These are phyloP conservation scores for Fusarium ambrosium DNA, from an alignment of 2,329 filamentous ascomycete genomes.

Conservation along the genomic window DNA sequence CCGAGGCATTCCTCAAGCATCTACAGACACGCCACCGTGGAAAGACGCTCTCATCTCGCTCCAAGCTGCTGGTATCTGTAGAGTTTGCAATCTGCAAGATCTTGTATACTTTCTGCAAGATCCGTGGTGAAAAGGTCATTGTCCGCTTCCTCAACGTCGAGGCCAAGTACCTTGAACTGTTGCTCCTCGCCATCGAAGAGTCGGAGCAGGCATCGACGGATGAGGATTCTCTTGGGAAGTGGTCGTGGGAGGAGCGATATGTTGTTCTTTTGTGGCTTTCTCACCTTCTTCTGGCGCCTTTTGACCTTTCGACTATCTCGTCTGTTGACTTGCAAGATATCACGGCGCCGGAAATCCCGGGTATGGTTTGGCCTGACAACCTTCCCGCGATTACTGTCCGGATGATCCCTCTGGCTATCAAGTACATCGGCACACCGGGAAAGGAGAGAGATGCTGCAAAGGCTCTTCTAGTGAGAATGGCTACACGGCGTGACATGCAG, in stretches of 20 bases:
- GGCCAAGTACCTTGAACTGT: slow-evolving; percentile 83
- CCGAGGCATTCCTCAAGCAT: slow-evolving; percentile 80
- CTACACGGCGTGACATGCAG: slow-evolving; percentile 92
- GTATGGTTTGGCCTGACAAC: slow-evolving; percentile 68
- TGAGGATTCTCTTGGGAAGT: slow-evolving; percentile 47
- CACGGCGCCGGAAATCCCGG: slow-evolving; percentile 57
- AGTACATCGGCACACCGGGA: slow-evolving; percentile 79
- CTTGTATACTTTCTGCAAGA: slow-evolving; percentile 93
- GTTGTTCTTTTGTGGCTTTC: slow-evolving; percentile 89
- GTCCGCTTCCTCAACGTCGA: slow-evolving; percentile 93
- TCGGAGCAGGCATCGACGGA: slow-evolving; percentile 54
- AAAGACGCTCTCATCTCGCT: slow-evolving; percentile 52
- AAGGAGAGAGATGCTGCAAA: slow-evolving; percentile 94
- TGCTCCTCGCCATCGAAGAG: slow-evolving; percentile 81
- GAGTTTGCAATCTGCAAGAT: slow-evolving; percentile 81
- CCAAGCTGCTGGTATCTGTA: slow-evolving; percentile 65
- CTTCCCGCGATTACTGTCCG: slow-evolving; percentile 79
- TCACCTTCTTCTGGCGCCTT: slow-evolving; percentile 86
- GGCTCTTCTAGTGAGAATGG: slow-evolving; percentile 81
- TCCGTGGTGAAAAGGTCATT: slow-evolving; percentile 93
- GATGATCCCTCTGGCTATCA: slow-evolving; percentile 77
- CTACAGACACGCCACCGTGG: slow-evolving; percentile 62
- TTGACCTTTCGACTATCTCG: slow-evolving; percentile 90
- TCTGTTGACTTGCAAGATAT: slow-evolving; percentile 65
- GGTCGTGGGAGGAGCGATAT: slow-evolving; percentile 91